A percentile compares a stretch with the other conserved stretches of the same genome.
These are phyloP conservation scores for Sugiyamaella smithiae DNA, from an alignment of 805 yeast species.

Conservation along the genomic window DNA sequence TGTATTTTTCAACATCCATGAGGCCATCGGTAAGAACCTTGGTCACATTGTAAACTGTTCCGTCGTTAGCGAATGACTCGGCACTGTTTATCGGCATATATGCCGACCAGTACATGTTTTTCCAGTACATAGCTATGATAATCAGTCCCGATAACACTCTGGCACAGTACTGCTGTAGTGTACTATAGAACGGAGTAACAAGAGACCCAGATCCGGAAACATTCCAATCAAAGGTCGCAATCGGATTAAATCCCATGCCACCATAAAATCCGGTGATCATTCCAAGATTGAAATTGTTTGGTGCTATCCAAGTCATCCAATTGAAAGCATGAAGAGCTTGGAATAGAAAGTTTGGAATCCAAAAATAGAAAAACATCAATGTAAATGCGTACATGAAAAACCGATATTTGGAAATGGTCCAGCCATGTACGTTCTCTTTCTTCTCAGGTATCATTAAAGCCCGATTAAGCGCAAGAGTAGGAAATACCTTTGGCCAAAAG, in stretches of 20 bases:
- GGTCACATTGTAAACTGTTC: conserved; percentile 47
- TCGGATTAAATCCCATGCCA: conserved; percentile 46
- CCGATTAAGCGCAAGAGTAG: conserved; percentile 52
- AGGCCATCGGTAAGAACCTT: conserved; percentile 39
- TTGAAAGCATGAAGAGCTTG: conserved; percentile 53
- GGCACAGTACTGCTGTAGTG: conserved; percentile 36
- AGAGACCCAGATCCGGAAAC: conserved; percentile 41
- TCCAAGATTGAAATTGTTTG: conserved; percentile 50
- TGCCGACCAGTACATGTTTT: conserved; percentile 49
- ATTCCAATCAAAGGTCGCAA: conserved; percentile 47
- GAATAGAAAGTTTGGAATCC: conserved; percentile 60
- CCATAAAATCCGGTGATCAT: conserved; percentile 49
- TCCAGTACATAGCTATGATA: conserved; percentile 49
- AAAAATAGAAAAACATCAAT: conserved; percentile 48
- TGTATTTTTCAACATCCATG: conserved; percentile 46
- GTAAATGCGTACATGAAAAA: conserved; percentile 42
- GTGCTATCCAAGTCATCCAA: conserved; percentile 62
- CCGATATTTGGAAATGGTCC: conserved; percentile 53
- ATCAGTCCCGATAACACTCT: conserved; percentile 30
- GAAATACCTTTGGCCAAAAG: conserved; percentile 53
- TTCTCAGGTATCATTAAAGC: conserved; percentile 38
- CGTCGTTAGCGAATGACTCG: conserved; percentile 51
- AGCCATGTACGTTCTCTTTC: conserved; percentile 39
- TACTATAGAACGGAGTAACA: conserved; percentile 44
- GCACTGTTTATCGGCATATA: conserved; percentile 62